These are phyloP conservation scores for Reticulascus tulasneorum DNA, from an alignment of 2,329 filamentous ascomycete genomes.

Conservation along the genomic window DNA sequence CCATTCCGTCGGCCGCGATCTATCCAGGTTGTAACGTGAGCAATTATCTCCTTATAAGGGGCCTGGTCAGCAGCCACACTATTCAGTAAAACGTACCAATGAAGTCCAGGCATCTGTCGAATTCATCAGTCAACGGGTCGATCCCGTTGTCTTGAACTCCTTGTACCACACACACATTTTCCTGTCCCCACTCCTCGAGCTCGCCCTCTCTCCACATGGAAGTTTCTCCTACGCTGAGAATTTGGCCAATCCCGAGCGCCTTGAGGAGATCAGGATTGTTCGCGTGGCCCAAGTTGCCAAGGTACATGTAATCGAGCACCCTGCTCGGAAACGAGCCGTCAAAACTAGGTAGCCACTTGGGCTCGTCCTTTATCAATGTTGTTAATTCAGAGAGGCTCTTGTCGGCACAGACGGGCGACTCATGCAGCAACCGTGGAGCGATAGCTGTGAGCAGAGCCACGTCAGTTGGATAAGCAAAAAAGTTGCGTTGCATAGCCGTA, in stretches of 20 bases:
- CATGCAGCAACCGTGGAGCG: conserved; percentile 68
- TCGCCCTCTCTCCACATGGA: conserved; percentile 75
- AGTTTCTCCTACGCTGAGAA: conserved; percentile 88
- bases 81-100: conserved; percentile 65
- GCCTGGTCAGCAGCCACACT: neutral
- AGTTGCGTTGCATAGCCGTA: conserved; percentile 76
- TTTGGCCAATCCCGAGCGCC: conserved; percentile 77
- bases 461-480: conserved; percentile 93
- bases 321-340: conserved; percentile 90
- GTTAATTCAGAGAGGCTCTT: conserved; percentile 51
- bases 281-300: conserved; percentile 88
- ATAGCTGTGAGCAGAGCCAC: conserved; percentile 77
- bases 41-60: too few species aligned
- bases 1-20: conserved; percentile 74
- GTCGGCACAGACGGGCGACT: conserved; percentile 55
- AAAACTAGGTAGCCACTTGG: conserved; percentile 75
- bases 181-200: conserved; percentile 66
- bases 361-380: conserved; percentile 54
- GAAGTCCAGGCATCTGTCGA: conserved; percentile 81
- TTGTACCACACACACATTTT: conserved; percentile 78
- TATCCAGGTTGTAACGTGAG: conserved; percentile 32
- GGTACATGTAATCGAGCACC: conserved; percentile 89
- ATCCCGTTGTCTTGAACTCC: conserved; percentile 96
- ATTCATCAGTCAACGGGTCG: conserved; percentile 82
- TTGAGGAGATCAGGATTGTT: conserved; percentile 84